phyloP scores from a whole-genome alignment of 2,329 filamentous ascomycete genomes.

The Lachnellula cervina region DNA sequence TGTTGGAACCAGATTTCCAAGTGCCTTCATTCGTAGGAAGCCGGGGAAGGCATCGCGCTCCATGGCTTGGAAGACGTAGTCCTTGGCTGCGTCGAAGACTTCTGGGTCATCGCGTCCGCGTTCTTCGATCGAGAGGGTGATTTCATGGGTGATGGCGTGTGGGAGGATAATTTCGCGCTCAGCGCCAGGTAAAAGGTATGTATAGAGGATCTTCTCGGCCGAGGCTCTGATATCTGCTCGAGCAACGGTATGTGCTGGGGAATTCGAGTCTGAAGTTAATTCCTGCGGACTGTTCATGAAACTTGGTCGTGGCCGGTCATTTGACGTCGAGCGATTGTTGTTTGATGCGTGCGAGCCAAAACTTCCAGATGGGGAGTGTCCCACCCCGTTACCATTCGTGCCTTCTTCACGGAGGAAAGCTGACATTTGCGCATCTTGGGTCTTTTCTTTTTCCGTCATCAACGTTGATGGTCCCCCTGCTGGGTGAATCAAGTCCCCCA shows the following conservation, averaged over 20 bases:
- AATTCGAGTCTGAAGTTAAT: constrained; percentile 70
- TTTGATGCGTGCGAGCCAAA: constrained; percentile 22
- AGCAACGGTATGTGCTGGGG: constrained; percentile 77
- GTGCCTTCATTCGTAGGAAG: constrained; percentile 88
- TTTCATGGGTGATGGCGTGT: constrained; percentile 77
- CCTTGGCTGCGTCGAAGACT: constrained; percentile 94
- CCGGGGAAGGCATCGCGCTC: constrained; percentile 98
- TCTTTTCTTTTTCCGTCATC: constrained; percentile 64
- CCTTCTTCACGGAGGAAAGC: constrained; percentile 73
- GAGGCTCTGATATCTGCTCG: constrained; percentile 86
- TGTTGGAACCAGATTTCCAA: constrained; percentile 91
- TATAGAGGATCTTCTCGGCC: constrained; percentile 98
- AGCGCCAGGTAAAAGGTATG: constrained; percentile 87
- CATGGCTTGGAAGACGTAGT: constrained; percentile 99
- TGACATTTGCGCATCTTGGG: constrained; percentile 85
- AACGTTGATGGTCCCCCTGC: constrained; percentile 59
- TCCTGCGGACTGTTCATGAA: constrained; percentile 60
- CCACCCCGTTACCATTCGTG: constrained; percentile 46
- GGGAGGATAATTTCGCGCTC: constrained; percentile 95
- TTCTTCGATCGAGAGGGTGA: constrained; percentile 84
- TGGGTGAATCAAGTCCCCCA: constrained; percentile 61
- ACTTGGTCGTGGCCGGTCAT: constrained; percentile 41
- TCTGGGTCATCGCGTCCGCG: constrained; percentile 92
- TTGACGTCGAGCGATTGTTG: constrained; percentile 40
- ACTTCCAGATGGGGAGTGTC: constrained; percentile 49